Base-by-base conservation (phyloP, 2,329 filamentous ascomycete species). In the Xylaria sp. region DNA sequence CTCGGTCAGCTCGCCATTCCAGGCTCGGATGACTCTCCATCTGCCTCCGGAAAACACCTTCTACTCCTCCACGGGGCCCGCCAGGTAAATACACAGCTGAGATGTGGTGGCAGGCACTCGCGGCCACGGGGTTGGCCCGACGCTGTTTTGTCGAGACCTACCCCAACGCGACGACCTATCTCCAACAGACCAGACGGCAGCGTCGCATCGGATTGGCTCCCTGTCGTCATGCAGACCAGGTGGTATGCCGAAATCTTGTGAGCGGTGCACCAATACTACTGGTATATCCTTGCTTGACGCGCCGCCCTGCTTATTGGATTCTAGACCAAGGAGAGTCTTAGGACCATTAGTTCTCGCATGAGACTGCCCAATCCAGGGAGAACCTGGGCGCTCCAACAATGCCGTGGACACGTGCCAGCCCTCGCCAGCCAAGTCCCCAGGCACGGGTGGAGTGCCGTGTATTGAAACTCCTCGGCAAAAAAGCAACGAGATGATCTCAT, bases 401-500 rank as follows among this genome's bases (percentile, higher is more conserved):
- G 41, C 49, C 49, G 23, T 52, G 25, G 23, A 31, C 46, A 43
- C 25, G 43, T 51, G 46, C 31, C 36, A 46, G 49, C 51, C 56
- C 25, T 33, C 39, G 46, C 31, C 36, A 46, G 49, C 51, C 56
- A 43, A 31, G 31, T 39, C 28, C 36, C 20, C 66, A 68, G 49
- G 57, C 15, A 56, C 56, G 7, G 43, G 62, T 58, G 49, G 66
- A 60, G 55, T 20, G 25, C 51, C 23, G 28, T 59, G 56, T 58
- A 68, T 62, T 62, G 51, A 33, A 62, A 66, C 62, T 59, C 33
- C 52, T 52, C 62, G 57, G 62, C 57, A 57, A 66, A 55, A 68
- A 62, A 60, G 67, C 63, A 60, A 57, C 62, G 25, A 64, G 15
- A 58, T 46, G 54, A 49, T 49, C 61, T 57, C 52, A 60, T 62